Conservation (phyloP, 2,329 filamentous ascomycete species). For the Diaporthe sp. region DNA sequence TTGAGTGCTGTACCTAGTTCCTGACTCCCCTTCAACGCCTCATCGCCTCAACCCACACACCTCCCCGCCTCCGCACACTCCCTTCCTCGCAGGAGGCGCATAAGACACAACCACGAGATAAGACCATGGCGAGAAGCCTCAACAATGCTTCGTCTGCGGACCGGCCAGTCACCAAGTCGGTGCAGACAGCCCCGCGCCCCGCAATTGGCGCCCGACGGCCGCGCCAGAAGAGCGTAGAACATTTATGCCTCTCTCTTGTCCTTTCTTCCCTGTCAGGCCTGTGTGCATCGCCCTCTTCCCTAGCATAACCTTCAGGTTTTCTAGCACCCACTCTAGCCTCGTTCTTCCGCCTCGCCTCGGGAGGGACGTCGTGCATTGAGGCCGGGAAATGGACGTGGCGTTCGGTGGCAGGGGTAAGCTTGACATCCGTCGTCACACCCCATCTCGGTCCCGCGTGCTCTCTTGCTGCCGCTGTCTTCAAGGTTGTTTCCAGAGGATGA, state of each 20-base stretch:
- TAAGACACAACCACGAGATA: background rate
- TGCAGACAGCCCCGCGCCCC: background rate
- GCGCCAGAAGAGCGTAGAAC: background rate
- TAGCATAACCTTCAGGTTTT: background rate
- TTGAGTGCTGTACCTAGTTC: background rate
- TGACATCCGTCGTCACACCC: constrained; percentile 10
- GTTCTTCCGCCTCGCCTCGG: constrained; percentile 9
- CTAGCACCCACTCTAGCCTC: background rate
- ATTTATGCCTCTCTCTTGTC: background rate
- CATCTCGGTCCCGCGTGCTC: background rate
- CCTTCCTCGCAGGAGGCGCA: background rate
- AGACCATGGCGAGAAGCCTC: constrained; percentile 2
- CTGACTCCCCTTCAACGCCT: background rate
- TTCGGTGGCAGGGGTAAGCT: constrained; percentile 29
- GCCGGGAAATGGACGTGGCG: constrained; percentile 31
- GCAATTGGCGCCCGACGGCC: constrained; percentile 13
- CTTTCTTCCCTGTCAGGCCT: background rate
- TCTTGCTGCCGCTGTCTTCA: background rate
- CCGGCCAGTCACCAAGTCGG: background rate
- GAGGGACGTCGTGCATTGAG: constrained; percentile 25
- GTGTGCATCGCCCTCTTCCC: background rate
- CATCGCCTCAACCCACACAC: background rate
- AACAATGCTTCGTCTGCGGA: background rate
- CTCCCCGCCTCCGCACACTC: background rate
- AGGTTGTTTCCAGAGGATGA: background rate